Conservation (phyloP, 2,329 filamentous ascomycete genomes). For the Penicillium sp. region DNA sequence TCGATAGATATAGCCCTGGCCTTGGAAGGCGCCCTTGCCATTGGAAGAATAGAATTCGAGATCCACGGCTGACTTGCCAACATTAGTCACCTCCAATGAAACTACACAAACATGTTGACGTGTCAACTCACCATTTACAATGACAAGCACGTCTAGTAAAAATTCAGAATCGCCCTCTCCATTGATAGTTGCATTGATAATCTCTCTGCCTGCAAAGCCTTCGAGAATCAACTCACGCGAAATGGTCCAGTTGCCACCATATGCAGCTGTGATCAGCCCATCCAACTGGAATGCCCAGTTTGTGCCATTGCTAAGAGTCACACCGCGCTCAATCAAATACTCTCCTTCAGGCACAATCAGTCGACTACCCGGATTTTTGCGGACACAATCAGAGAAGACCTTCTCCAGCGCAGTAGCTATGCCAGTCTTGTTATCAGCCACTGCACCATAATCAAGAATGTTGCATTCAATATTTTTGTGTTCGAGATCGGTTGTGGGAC, state of each 20-base stretch:
- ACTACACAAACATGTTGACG: too few relatives aligned
- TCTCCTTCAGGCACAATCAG: conserved; percentile 30
- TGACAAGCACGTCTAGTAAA: conserved; percentile 30
- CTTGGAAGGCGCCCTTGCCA: conserved; percentile 34
- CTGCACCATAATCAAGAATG: conserved; percentile 12
- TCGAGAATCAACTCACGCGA: conserved; percentile 31
- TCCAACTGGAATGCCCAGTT: conserved; percentile 38
- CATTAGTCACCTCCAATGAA: neutral
- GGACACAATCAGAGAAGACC: conserved; percentile 21
- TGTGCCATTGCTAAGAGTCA: conserved; percentile 31
- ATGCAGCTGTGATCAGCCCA: conserved; percentile 34
- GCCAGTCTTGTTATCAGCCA: conserved; percentile 14
- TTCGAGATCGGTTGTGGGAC: conserved; percentile 7
- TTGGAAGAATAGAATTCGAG: conserved; percentile 40
- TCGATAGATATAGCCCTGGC: conserved; percentile 37
- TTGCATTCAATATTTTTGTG: conserved; percentile 14
- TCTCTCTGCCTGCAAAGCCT: conserved; percentile 27
- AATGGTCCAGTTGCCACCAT: conserved; percentile 30
- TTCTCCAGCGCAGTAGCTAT: conserved; percentile 14
- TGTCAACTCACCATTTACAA: conserved; percentile 28
- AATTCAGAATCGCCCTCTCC: conserved; percentile 35
- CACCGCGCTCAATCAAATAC: conserved; percentile 27
- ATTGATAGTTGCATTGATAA: conserved; percentile 33
- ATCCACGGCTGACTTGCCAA: conserved; percentile 25
- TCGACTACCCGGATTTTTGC: conserved; percentile 21